phyloP scores from a whole-genome alignment of 225 moss, liverwort and hornwort genomes.

The Antitrichia curtipendula region DNA sequence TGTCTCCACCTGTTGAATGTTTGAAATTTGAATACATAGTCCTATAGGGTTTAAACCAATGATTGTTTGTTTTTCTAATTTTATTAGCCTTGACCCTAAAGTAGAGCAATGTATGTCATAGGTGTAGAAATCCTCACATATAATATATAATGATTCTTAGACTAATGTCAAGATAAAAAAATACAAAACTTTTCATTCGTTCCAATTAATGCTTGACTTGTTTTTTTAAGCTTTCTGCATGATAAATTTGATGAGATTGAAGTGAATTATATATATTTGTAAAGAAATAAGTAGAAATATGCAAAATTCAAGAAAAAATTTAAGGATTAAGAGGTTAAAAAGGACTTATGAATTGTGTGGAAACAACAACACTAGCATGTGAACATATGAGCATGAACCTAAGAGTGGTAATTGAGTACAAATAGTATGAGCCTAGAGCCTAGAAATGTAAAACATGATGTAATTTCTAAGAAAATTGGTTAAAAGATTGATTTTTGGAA shows the following conservation, averaged over 20 bases:
- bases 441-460: too few relatives aligned
- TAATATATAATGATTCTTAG: background rate
- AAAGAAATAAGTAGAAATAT: background rate
- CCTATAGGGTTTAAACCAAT: background rate
- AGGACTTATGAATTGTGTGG: background rate
- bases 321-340: accelerated
- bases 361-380: too few relatives aligned
- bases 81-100: background rate
- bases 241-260: background rate
- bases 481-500: too few relatives aligned
- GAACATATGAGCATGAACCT: too few relatives aligned
- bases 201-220: background rate
- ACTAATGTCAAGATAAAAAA: background rate
- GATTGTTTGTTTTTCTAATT: accelerated
- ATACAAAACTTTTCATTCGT: too few relatives aligned
- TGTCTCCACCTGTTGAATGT: accelerated
- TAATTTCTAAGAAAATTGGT: too few relatives aligned
- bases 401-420: too few relatives aligned
- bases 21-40: background rate
- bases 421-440: too few relatives aligned
- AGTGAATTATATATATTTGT: background rate
- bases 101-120: background rate
- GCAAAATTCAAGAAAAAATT: background rate
- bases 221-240: accelerated
- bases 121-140: background rate